Percentiles rank a stretch among this genome's conserved stretches.
Evolutionary conservation across 345 rosid species (phyloP).

Genomic region (Arabidopsis thaliana): TAIR10.1 NC_003074.8:9964501-9965000

Average conservation of each 20-base stretch:
- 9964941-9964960: too few species aligned
- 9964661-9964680: slow-evolving; percentile 13
- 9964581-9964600: slow-evolving; percentile 29
- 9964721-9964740: slow-evolving; percentile 27
- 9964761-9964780: not conserved
- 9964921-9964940: too few species aligned
- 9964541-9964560: slow-evolving; percentile 20
- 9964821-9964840: slow-evolving; percentile 7
- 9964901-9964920: too few species aligned
- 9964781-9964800: not conserved
- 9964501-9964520: not conserved
- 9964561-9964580: slow-evolving; percentile 8
- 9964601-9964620: slow-evolving; percentile 10
- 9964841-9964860: slow-evolving; percentile 2
- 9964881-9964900: not conserved
- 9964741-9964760: slow-evolving; percentile 25
- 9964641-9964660: slow-evolving; percentile 18
- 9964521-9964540: not conserved
- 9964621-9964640: slow-evolving; percentile 19
- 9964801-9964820: not conserved
- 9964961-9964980: not conserved
- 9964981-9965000: not conserved
- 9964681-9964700: slow-evolving; percentile 29
- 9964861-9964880: slow-evolving; percentile 12
- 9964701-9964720: slow-evolving; percentile 26